phyloP scores from a whole-genome alignment of 176 grass and related monocot genomes.

The Stipa capillata region DNA sequence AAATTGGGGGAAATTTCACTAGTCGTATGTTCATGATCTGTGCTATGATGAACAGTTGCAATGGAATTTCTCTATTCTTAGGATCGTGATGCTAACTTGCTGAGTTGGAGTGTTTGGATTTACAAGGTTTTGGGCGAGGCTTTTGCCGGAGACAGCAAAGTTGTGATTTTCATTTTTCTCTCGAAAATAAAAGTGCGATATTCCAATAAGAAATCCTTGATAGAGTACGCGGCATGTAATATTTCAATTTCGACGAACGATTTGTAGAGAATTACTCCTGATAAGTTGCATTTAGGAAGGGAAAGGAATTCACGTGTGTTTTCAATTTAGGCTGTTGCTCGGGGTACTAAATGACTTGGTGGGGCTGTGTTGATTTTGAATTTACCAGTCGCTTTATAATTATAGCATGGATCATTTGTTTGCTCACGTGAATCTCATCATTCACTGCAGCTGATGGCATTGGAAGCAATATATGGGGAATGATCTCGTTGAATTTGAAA shows the following conservation, averaged over 20 bases:
- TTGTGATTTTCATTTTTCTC: not conserved
- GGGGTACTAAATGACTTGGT: not conserved
- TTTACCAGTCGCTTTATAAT: not conserved
- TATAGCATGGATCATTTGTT: not conserved
- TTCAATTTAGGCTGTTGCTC: too few relatives aligned
- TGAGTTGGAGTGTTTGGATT: not conserved
- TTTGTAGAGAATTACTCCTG: too few relatives aligned
- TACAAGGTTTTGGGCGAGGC: not conserved
- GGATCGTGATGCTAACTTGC: not conserved
- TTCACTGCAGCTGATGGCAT: conserved; percentile 35
- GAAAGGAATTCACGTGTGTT: too few relatives aligned
- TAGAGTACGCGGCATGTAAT: too few relatives aligned
- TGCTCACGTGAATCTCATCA: not conserved
- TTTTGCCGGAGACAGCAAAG: not conserved
- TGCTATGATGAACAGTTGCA: not conserved
- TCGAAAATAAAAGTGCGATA: not conserved
- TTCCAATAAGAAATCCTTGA: too few relatives aligned
- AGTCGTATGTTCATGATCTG: not conserved
- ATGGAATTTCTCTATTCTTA: not conserved
- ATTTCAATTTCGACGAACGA: not conserved
- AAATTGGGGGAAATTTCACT: not conserved
- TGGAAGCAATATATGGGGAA: conserved; percentile 50
- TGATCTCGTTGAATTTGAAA: conserved; percentile 17
- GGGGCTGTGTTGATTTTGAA: not conserved
- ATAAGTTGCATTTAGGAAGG: too few relatives aligned